Evolutionary conservation across 2,329 filamentous ascomycete genomes (phyloP).

Genomic region (Monilinia fructigena): DNA sequence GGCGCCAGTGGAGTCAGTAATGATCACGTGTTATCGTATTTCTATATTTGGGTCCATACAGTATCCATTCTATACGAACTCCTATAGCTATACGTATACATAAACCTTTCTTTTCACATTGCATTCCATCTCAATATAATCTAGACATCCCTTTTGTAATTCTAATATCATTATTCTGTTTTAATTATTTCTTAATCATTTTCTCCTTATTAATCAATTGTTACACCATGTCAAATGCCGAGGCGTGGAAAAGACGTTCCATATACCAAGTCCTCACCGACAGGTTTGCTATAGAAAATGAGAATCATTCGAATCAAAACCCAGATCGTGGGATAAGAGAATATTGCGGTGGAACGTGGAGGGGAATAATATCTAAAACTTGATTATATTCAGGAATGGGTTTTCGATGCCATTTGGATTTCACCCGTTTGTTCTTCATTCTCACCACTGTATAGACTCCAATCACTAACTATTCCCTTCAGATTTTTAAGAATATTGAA

Average conservation of each 20-base stretch:
- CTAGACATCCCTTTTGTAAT: background rate
- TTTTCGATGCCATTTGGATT: constrained; percentile 35
- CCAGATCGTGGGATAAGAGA: background rate
- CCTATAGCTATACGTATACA: background rate
- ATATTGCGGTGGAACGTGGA: constrained; percentile 50
- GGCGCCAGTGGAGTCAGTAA: background rate
- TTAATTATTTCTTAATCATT: background rate
- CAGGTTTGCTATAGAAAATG: constrained; percentile 41
- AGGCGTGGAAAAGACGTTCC: constrained; percentile 40
- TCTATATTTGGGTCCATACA: background rate
- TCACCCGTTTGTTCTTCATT: constrained; percentile 15
- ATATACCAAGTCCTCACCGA: constrained; percentile 47
- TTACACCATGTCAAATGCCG: constrained; percentile 19
- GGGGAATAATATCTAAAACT: constrained; percentile 47
- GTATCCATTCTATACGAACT: background rate
- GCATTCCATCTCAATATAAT: background rate
- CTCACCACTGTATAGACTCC: background rate
- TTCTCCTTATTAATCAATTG: constrained; percentile 4
- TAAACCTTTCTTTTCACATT: background rate
- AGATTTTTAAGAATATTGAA: constrained; percentile 33
- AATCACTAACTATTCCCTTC: background rate
- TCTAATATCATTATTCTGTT: background rate
- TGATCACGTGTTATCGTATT: background rate
- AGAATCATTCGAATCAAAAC: constrained; percentile 19
- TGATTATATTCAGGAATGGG: constrained; percentile 49